Conservation (phyloP, 305 asterid species). For the Fraxinus sp. region DNA sequence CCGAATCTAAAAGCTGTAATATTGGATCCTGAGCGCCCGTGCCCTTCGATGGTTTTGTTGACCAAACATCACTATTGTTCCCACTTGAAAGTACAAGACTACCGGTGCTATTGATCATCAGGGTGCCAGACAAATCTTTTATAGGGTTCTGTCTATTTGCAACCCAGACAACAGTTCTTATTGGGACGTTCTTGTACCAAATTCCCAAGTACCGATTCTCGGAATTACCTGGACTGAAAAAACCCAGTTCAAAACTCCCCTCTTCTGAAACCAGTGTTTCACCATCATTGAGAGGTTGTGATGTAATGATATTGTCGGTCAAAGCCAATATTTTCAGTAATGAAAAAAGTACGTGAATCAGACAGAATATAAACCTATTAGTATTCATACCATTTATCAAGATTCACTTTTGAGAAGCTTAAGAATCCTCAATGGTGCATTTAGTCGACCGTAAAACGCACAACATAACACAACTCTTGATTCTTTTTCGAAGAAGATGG, state of each 20-base stretch:
- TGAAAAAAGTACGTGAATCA: background rate
- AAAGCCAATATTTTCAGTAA: conserved; percentile 15
- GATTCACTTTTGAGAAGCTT: background rate
- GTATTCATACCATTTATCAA: background rate
- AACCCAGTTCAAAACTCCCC: conserved; percentile 44
- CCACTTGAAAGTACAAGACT: conserved; percentile 28
- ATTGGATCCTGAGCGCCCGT: conserved; percentile 21
- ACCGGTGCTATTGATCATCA: conserved; percentile 30
- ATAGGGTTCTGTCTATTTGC: conserved; percentile 43
- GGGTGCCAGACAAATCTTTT: conserved; percentile 32
- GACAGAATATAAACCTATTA: background rate
- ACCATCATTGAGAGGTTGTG: conserved; percentile 37
- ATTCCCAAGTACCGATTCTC: conserved; percentile 42
- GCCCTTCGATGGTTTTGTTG: conserved; percentile 20
- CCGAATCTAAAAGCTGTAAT: conserved; percentile 43
- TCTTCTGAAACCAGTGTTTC: conserved; percentile 38
- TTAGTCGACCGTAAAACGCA: background rate
- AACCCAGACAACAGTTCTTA: conserved; percentile 46
- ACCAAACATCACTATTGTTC: conserved; percentile 36
- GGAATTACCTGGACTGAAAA: conserved; percentile 45
- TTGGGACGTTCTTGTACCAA: conserved; percentile 46
- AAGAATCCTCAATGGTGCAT: background rate
- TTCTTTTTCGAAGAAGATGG: background rate
- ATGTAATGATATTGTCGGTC: conserved; percentile 19
- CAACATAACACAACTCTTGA: background rate